Evolutionary conservation across 148 eudicot genomes (phyloP), one percentile per base, ranked within the genome.

Genomic region (Gaultheria prostrata): DNA sequence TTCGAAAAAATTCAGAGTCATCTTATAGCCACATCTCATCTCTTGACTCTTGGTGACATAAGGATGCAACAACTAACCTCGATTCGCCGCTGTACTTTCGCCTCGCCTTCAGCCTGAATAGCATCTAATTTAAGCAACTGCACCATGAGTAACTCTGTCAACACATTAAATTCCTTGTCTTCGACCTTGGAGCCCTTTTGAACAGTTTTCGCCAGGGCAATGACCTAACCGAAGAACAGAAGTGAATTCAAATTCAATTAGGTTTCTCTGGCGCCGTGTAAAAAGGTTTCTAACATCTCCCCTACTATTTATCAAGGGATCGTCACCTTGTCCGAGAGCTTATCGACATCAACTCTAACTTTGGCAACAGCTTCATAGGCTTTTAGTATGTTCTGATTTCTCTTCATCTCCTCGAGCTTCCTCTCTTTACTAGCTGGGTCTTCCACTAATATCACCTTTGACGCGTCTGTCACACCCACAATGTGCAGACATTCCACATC

Each of bases 21-120:
- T 56, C 49, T 21, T 10, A 54, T 14, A 21, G 30, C 17, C 30
- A 57, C 10, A 11, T 3, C 14, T 14, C n/a, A 35, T 24, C 17
- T n/a, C 9, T 57, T 7, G 14, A 32, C 17, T n/a, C 9, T 57
- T 7, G 14, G 50, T 56, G 45, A 57, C 28, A 57, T 32, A 21
- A 8, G 30, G 14, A 15, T 72, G 86, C 24, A 82, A 56, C 21
- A 81, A 87, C 86, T 86, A 75, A 92, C 94, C 94, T 92, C 91
- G 26, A 28, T 61, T 54, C 88, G 87, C 49, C 94, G 83, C 85
- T 87, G 92, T 30, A 71, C 73, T 85, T 84, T 92, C 14, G 92
- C 90, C 86, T 89, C 90, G 70, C 94, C 92, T 39, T 89, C 88
- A 46, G 94, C 90, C 82, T 90, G 89, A 80, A 90, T 88, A 61